Percentiles rank a stretch among this genome's conserved stretches.
phyloP scores from a whole-genome alignment of 1,284 basidiomycete species.

The Caloboletus firmus region DNA sequence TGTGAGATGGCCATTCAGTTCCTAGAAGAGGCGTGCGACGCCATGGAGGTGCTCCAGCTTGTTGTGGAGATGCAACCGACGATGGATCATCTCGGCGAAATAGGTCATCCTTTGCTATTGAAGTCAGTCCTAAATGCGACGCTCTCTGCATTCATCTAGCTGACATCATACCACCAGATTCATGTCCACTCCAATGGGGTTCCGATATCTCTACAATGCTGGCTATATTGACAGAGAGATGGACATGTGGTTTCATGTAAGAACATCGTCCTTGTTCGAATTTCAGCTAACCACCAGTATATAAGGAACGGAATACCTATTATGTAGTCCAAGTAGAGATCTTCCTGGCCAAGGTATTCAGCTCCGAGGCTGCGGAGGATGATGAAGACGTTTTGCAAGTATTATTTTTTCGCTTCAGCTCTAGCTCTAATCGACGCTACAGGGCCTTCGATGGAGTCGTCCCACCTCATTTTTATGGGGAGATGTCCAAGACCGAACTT shows the following conservation, averaged over 20 bases:
- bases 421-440: slow-evolving; percentile 5
- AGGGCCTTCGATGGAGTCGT: slow-evolving; percentile 85
- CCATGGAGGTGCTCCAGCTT: slow-evolving; percentile 79
- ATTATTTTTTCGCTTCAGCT: neutral
- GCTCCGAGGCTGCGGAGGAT: slow-evolving; percentile 55
- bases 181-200: slow-evolving; percentile 92
- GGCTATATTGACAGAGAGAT: slow-evolving; percentile 94
- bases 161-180: slow-evolving; percentile 56
- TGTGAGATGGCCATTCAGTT: slow-evolving; percentile 87
- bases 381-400: slow-evolving; percentile 65
- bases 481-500: slow-evolving; percentile 93
- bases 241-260: slow-evolving; percentile 92
- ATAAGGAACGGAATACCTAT: slow-evolving; percentile 79
- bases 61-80: slow-evolving; percentile 95
- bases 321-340: slow-evolving; percentile 90
- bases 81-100: slow-evolving; percentile 91
- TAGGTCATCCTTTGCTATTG: slow-evolving; percentile 85
- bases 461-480: slow-evolving; percentile 96
- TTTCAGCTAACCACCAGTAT: slow-evolving; percentile 10
- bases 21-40: slow-evolving; percentile 87
- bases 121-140: slow-evolving; percentile 53
- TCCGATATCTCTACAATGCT: slow-evolving; percentile 87
- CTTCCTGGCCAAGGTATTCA: slow-evolving; percentile 77
- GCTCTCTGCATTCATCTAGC: slow-evolving; percentile 7
- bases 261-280: slow-evolving; percentile 26